These are phyloP conservation scores for Botrytis fabae DNA, from an alignment of 2,329 filamentous ascomycete species.

Conservation along the genomic window DNA sequence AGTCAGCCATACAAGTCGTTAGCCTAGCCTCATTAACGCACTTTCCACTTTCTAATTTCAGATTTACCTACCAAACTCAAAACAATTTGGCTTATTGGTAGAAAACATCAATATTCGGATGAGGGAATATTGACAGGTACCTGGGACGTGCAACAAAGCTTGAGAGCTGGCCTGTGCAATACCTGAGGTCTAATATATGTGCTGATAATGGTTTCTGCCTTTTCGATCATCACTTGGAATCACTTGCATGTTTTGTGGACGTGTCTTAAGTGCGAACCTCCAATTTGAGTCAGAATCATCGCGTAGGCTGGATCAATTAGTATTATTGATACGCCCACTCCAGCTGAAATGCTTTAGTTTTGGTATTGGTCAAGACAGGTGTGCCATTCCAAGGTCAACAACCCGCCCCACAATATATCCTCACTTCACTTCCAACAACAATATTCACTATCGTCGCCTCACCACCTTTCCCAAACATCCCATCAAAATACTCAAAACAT, in stretches of 20 bases:
- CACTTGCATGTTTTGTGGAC: background rate
- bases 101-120: background rate
- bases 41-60: background rate
- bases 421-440: slow-evolving; percentile 1
- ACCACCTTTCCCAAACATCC: background rate
- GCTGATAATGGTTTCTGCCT: background rate
- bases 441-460: background rate
- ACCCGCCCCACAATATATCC: slow-evolving; percentile 2
- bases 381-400: background rate
- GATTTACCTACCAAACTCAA: background rate
- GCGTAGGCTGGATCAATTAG: background rate
- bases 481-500: background rate
- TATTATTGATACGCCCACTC: background rate
- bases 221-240: background rate
- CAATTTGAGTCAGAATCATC: background rate
- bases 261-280: background rate
- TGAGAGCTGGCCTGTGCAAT: background rate
- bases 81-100: background rate
- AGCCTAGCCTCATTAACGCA: background rate
- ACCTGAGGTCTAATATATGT: background rate
- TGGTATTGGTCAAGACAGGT: background rate
- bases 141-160: background rate
- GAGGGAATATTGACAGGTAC: background rate
- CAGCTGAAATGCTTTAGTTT: background rate
- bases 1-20: background rate